Percentiles rank a stretch among this genome's conserved stretches.
These are phyloP conservation scores for Colletotrichum navitas DNA, from an alignment of 2,329 filamentous ascomycete genomes.

Conservation along the genomic window DNA sequence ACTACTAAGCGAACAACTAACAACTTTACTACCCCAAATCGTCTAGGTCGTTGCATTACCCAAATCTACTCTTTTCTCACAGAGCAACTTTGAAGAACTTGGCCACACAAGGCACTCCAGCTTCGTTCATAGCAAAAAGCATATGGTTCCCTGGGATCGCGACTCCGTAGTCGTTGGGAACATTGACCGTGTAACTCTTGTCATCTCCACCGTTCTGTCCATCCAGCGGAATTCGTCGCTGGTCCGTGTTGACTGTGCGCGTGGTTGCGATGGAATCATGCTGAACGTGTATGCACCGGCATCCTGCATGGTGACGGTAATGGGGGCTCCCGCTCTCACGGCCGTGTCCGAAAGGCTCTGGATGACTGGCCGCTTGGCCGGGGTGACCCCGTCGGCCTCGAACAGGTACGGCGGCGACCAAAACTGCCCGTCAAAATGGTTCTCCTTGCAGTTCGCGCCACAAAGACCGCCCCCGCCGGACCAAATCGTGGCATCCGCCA, in stretches of 20 bases:
- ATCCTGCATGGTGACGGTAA: conserved; percentile 50
- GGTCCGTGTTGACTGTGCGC: conserved; percentile 70
- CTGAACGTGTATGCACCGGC: conserved; percentile 51
- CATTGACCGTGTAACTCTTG: conserved; percentile 51
- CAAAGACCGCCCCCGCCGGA: conserved; percentile 67
- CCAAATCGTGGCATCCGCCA: conserved; percentile 63
- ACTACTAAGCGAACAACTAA: not conserved
- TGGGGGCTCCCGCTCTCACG: conserved; percentile 40
- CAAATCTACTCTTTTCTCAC: not conserved
- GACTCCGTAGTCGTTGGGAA: conserved; percentile 62
- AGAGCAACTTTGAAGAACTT: conserved; percentile 52
- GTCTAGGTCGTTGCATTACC: not conserved
- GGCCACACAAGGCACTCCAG: conserved; percentile 60
- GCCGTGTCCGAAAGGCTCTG: conserved; percentile 47
- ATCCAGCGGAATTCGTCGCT: conserved; percentile 63
- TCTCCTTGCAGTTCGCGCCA: conserved; percentile 53
- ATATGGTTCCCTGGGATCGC: conserved; percentile 66
- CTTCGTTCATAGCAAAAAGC: conserved; percentile 61
- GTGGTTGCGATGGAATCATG: conserved; percentile 62
- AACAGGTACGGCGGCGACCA: conserved; percentile 69
- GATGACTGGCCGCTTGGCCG: conserved; percentile 58
- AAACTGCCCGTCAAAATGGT: conserved; percentile 68
- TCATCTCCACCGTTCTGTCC: conserved; percentile 43
- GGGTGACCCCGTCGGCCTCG: conserved; percentile 54
- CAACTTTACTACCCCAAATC: not conserved